A percentile compares a stretch with the other conserved stretches of the same genome.
phyloP scores from a whole-genome alignment of 768 basidiomycete species.

The Hemileccinum rubropunctum region DNA sequence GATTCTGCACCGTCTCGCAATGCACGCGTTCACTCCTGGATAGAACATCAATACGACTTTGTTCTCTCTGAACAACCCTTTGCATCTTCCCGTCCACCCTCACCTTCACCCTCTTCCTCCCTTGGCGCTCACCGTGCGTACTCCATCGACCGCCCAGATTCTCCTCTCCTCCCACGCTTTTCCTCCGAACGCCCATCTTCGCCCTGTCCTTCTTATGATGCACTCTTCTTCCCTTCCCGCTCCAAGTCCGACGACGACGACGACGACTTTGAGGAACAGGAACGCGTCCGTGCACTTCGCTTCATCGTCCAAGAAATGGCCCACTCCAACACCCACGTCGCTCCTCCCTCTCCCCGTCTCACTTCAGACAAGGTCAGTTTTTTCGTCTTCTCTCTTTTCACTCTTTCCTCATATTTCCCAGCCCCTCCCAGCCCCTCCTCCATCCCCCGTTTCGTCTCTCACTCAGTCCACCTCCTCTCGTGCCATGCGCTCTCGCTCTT shows the following conservation, averaged over 20 bases:
- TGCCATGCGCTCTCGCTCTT: conserved; percentile 29
- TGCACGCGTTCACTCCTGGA: conserved; percentile 33
- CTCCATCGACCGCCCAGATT: conserved; percentile 29
- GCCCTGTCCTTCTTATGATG: conserved; percentile 32
- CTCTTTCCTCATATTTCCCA: conserved; percentile 3
- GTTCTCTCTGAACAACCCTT: conserved; percentile 25
- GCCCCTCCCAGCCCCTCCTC: conserved; percentile 23
- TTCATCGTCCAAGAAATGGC: conserved; percentile 38
- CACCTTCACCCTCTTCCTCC: conserved; percentile 32
- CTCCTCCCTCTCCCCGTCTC: conserved; percentile 1
- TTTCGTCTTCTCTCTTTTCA: neutral
- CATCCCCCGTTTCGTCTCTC: conserved; percentile 27
- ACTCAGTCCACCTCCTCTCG: conserved; percentile 28
- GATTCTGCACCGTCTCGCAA: conserved; percentile 23
- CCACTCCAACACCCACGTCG: conserved; percentile 17
- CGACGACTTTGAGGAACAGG: conserved; percentile 23
- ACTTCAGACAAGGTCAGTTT: conserved; percentile 13
- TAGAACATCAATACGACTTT: conserved; percentile 37
- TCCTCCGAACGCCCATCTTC: conserved; percentile 24
- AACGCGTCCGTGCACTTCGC: conserved; percentile 34
- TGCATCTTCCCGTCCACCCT: conserved; percentile 17
- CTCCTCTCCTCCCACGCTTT: conserved; percentile 27
- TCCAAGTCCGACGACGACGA: conserved; percentile 1
- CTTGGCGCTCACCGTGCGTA: conserved; percentile 24
- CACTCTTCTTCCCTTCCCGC: conserved; percentile 32